Evolutionary conservation across 2,329 filamentous ascomycete genomes (phyloP).

Genomic region (Trichophyton simii): DNA sequence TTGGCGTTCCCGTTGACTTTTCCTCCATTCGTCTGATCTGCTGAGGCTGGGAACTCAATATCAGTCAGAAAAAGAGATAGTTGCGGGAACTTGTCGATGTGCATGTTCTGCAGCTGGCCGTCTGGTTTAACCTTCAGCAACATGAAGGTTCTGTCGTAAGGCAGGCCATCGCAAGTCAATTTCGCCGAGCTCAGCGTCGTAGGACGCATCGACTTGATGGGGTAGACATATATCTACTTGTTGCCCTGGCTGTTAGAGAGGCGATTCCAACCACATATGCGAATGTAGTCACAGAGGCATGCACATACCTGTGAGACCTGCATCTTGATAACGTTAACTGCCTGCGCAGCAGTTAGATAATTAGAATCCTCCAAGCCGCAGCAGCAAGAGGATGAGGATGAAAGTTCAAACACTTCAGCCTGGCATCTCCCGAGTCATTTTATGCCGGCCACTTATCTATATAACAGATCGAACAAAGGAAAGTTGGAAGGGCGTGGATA

Average conservation of each 20-base stretch:
- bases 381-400: neutral
- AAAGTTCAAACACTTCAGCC: neutral
- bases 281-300: no score
- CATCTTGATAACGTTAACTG: neutral
- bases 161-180: constrained; percentile 51
- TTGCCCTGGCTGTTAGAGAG: neutral
- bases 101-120: constrained; percentile 42
- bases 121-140: constrained; percentile 41
- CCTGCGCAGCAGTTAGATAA: neutral
- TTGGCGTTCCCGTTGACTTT: neutral
- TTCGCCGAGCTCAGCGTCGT: constrained; percentile 42
- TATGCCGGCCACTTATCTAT: no score
- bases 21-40: constrained; percentile 18
- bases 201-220: constrained; percentile 59
- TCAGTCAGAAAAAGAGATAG: constrained; percentile 53
- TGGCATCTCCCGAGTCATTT: neutral
- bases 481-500: no score
- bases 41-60: constrained; percentile 27
- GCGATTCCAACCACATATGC: neutral
- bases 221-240: constrained; percentile 54
- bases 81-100: constrained; percentile 44
- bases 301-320: constrained; percentile 1
- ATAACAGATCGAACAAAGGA: no score
- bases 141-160: constrained; percentile 59
- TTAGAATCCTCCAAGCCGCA: neutral